Evolutionary conservation across 2,329 filamentous ascomycete genomes (phyloP).

Genomic region (Fusarium liriodendri): DNA sequence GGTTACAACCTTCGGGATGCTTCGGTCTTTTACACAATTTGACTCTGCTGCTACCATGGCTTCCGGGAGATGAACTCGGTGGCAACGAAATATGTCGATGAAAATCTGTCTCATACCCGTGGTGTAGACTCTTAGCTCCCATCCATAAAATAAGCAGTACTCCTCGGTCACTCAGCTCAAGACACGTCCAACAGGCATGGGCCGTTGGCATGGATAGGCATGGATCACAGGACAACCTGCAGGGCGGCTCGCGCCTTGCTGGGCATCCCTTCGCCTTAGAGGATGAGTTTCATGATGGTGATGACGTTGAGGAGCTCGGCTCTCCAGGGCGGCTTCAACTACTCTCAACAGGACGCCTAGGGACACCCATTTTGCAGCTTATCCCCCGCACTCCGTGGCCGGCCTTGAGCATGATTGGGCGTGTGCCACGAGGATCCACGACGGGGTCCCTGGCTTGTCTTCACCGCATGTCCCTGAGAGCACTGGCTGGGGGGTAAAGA

Average conservation of each 20-base stretch:
- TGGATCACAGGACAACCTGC: background rate
- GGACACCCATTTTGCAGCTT: slow-evolving; percentile 22
- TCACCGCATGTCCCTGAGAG: slow-evolving; percentile 42
- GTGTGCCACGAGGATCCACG: slow-evolving; percentile 19
- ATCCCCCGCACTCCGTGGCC: slow-evolving; percentile 42
- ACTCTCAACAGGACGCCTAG: slow-evolving; percentile 26
- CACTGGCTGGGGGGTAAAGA: slow-evolving; percentile 11
- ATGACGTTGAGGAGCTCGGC: slow-evolving; percentile 31
- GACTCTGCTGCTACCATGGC: slow-evolving; percentile 5
- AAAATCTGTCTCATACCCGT: background rate
- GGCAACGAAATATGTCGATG: background rate
- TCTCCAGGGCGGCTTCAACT: slow-evolving; percentile 6
- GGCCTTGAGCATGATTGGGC: slow-evolving; percentile 34
- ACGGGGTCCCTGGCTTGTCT: slow-evolving; percentile 21
- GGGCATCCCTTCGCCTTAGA: slow-evolving; percentile 17
- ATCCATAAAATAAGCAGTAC: background rate
- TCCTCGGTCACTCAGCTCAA: background rate
- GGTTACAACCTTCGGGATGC: slow-evolving; percentile 2
- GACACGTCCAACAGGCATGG: slow-evolving; percentile 7
- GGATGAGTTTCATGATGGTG: slow-evolving; percentile 25
- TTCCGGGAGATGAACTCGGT: background rate
- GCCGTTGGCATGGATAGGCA: background rate
- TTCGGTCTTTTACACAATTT: slow-evolving; percentile 2
- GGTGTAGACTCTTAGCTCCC: background rate
- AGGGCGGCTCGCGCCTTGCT: background rate